Conservation (phyloP, 2,329 filamentous ascomycete species). For the Diaporthe sp. region DNA sequence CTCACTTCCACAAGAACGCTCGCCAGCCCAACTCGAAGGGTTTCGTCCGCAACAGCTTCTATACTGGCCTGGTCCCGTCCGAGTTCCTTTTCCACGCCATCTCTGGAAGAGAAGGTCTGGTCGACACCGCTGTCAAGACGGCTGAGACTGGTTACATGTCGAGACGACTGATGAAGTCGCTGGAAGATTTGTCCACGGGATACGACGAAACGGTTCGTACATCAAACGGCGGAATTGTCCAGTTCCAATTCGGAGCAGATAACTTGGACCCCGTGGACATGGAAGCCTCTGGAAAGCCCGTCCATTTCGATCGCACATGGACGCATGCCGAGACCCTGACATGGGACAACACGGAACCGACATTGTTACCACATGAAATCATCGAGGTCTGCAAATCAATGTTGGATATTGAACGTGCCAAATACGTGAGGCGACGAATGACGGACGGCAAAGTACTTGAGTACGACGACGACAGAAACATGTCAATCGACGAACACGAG, state of each 20-base stretch:
- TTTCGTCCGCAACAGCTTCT: slow-evolving; percentile 98
- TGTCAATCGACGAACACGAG: slow-evolving; percentile 82
- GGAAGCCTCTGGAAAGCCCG: slow-evolving; percentile 93
- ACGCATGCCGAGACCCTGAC: slow-evolving; percentile 83
- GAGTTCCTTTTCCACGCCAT: slow-evolving; percentile 99
- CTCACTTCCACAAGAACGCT: slow-evolving; percentile 95
- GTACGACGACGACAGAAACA: slow-evolving; percentile 79
- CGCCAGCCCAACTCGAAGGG: slow-evolving; percentile 95
- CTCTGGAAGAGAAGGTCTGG: slow-evolving; percentile 96
- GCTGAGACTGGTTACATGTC: slow-evolving; percentile 99
- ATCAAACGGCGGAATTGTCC: slow-evolving; percentile 88
- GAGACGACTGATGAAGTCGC: slow-evolving; percentile 94
- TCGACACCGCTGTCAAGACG: slow-evolving; percentile 99
- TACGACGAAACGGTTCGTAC: slow-evolving; percentile 97
- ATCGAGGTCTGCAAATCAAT: slow-evolving; percentile 75
- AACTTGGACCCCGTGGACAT: slow-evolving; percentile 97
- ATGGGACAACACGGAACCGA: slow-evolving; percentile 81
- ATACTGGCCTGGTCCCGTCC: slow-evolving; percentile 87
- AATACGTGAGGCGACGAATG: slow-evolving; percentile 72
- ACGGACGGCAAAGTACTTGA: slow-evolving; percentile 72
- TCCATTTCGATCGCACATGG: slow-evolving; percentile 93
- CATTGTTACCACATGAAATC: slow-evolving; percentile 82
- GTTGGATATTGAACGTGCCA: slow-evolving; percentile 76
- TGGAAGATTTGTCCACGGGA: slow-evolving; percentile 93
- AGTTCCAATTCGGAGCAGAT: slow-evolving; percentile 98